Base-by-base conservation (phyloP, 768 basidiomycete species). In the Nidularia sp. region DNA sequence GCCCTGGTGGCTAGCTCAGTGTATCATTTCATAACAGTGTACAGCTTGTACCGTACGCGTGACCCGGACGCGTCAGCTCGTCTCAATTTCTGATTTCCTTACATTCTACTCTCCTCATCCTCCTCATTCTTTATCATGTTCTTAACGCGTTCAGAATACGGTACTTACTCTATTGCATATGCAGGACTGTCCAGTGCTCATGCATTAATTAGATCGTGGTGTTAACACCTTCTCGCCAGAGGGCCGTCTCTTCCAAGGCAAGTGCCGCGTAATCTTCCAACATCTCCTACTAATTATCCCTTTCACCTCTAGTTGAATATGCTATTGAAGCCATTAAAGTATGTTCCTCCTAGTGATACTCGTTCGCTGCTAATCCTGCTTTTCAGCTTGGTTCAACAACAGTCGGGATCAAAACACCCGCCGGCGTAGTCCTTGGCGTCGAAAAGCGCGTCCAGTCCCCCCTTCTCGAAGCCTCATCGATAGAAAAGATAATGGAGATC, bases 401-500 rank as follows among this genome's bases (percentile, higher is more conserved):
- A 41, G 90, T 99, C 60, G 97, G 96, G 54, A 89, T 98, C 66
- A 84, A 85, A 63, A 98, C 97, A 33, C 79, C 86, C 36, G 78
- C 90, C 60, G 97, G 97, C 54, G 89, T 94, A 59, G 79, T 98
- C 57, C 87, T 99, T 53, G 97, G 84, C 50, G 93, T 98, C 58
- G 97, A 99, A 77, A 98, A 99, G 75, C 94, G 97, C 69, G 93
- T 97, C 49, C 94, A 97, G 70, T 98, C 95, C 0, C 91, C 94
- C 7, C 81, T 99, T 46, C 84, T 98, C 62, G 97, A 98, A 74
- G 85, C 93, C 39, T 88, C 83, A 56, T 95, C 94, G 51, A 94
- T 99, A 64, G 96, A 99, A 70, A 98, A 98, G 79, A 98, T 98
- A 67, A 98, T 99, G 96, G 97, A 99, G 75, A 98, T 99, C 62